A percentile compares a stretch with the other conserved stretches of the same genome.
phyloP scores from a whole-genome alignment of 305 asterid genomes.

The Fraxinus angustifolia region DNA sequence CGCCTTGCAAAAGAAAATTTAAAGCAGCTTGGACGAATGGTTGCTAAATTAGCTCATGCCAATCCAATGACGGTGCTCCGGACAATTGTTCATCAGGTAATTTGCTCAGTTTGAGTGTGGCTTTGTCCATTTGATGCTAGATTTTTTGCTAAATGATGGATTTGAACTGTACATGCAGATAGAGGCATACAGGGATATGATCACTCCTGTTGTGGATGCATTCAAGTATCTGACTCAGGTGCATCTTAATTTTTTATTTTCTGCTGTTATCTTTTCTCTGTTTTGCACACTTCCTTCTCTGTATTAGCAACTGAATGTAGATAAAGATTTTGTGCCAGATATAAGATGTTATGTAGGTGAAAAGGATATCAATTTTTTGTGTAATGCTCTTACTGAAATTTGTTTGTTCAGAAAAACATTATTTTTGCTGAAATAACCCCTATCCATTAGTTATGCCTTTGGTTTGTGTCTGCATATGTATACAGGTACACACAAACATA shows the following conservation, averaged over 20 bases:
- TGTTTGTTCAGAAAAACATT: neutral
- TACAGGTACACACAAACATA: neutral
- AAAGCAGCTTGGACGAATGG: conserved; percentile 99
- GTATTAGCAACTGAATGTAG: neutral
- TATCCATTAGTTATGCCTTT: neutral
- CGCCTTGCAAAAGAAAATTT: conserved; percentile 98
- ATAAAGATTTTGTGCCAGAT: neutral
- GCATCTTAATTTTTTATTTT: conserved; percentile 15
- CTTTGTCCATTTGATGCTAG: conserved; percentile 22
- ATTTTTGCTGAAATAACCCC: neutral
- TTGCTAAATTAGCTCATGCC: conserved; percentile 98
- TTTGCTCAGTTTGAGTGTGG: conserved; percentile 1
- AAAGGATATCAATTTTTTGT: neutral
- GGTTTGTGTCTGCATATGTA: neutral
- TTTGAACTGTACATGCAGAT: conserved; percentile 50
- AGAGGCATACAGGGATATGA: conserved; percentile 99
- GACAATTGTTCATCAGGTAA: conserved; percentile 93
- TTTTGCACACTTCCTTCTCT: conserved; percentile 1
- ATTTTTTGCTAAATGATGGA: conserved; percentile 27
- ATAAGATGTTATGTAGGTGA: neutral
- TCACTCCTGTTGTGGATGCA: conserved; percentile 98
- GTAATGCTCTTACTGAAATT: neutral
- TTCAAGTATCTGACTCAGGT: conserved; percentile 98
- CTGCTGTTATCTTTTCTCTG: conserved; percentile 11
- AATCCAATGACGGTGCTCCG: conserved; percentile 99